These are phyloP conservation scores for Cairneyella variabilis DNA, from an alignment of 495 filamentous ascomycete genomes.

Conservation along the genomic window DNA sequence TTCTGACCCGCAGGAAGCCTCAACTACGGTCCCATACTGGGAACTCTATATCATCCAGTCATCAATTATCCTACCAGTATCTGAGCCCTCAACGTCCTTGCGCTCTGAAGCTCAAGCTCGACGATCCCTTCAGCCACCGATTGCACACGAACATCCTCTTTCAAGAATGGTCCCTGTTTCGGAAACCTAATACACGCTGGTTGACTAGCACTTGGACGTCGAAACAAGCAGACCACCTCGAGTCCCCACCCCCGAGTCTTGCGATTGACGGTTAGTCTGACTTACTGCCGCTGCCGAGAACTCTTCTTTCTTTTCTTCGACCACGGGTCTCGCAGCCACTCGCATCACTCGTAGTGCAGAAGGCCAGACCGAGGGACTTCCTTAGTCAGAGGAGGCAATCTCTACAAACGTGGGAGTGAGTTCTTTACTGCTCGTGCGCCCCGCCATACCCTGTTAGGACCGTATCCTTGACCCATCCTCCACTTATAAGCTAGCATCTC, in stretches of 20 bases:
- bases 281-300: slow-evolving; percentile 14
- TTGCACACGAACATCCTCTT: slow-evolving; percentile 3
- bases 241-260: slow-evolving; percentile 19
- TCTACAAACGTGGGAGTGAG: slow-evolving; percentile 13
- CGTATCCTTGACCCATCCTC: slow-evolving; percentile 7
- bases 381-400: slow-evolving; percentile 18
- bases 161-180: slow-evolving; percentile 27
- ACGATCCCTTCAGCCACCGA: slow-evolving; percentile 16
- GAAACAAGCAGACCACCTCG: slow-evolving; percentile 23
- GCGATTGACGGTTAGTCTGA: slow-evolving; percentile 21
- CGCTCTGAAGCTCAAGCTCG: slow-evolving; percentile 14
- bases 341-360: slow-evolving; percentile 12
- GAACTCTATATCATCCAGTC: slow-evolving; percentile 4
- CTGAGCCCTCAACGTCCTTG: slow-evolving; percentile 19
- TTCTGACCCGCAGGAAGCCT: slow-evolving; percentile 1
- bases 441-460: slow-evolving; percentile 18
- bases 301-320: slow-evolving; percentile 18
- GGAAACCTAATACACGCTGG: slow-evolving; percentile 21
- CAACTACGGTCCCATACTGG: not conserved
- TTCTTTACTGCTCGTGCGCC: slow-evolving; percentile 18
- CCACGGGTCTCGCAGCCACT: slow-evolving; percentile 18
- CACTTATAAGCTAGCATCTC: slow-evolving; percentile 11
- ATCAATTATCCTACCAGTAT: slow-evolving; percentile 6
- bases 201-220: slow-evolving; percentile 18
- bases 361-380: slow-evolving; percentile 14